A percentile compares a stretch with the other conserved stretches of the same genome.
Conservation (phyloP, 768 basidiomycete genomes). For the Amylocystis lapponica region DNA sequence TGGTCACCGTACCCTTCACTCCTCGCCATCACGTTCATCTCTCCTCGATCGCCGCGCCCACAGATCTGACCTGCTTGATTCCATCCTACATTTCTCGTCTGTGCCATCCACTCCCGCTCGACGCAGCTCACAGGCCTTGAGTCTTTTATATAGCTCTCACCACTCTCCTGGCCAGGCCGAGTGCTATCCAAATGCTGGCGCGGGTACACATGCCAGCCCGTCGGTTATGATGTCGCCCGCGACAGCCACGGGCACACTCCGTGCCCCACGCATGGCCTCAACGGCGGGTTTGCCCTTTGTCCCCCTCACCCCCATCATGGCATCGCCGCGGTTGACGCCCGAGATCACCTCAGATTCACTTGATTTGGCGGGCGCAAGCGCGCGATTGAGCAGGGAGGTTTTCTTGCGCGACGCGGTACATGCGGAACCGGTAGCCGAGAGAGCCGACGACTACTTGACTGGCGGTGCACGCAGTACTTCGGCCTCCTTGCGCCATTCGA, state of each 20-base stretch:
- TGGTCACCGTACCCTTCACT: not conserved
- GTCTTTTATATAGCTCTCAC: not conserved
- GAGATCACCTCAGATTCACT: constrained; percentile 20
- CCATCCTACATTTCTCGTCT: constrained; percentile 1
- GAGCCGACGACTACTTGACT: constrained; percentile 2
- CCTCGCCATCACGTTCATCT: constrained; percentile 4
- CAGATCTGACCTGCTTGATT: constrained; percentile 9
- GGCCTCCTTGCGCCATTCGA: too few species aligned
- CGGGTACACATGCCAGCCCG: constrained; percentile 1
- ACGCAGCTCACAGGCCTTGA: not conserved
- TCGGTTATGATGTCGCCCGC: constrained; percentile 5
- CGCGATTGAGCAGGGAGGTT: not conserved
- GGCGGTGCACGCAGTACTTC: too few species aligned
- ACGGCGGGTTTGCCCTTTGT: constrained; percentile 15
- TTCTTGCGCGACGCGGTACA: not conserved
- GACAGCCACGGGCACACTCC: constrained; percentile 7
- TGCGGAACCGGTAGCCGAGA: not conserved
- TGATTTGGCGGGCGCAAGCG: not conserved
- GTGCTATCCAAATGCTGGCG: not conserved
- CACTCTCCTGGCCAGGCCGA: not conserved
- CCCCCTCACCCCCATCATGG: constrained; percentile 50
- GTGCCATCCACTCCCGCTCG: constrained; percentile 6
- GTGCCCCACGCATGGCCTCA: constrained; percentile 9
- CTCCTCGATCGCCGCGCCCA: constrained; percentile 14
- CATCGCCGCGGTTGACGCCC: constrained; percentile 55